Evolutionary conservation across 2,329 filamentous ascomycete genomes (phyloP).

Genomic region (Chaetomiaceae sp.): DNA sequence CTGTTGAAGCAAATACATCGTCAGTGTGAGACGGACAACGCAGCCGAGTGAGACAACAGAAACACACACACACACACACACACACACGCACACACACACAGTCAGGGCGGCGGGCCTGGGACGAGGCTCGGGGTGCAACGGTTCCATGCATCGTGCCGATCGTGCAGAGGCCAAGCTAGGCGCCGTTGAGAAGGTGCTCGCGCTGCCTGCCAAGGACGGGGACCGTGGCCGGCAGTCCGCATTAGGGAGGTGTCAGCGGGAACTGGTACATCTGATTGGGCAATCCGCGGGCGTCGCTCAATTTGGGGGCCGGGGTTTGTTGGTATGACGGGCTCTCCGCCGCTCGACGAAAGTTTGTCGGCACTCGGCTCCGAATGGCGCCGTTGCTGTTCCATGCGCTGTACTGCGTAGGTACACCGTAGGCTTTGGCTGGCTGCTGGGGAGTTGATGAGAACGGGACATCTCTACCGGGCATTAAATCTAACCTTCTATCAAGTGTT

Average conservation of each 20-base stretch:
- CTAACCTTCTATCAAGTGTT: constrained; percentile 3
- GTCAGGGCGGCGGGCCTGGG: background rate
- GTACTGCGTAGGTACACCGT: background rate
- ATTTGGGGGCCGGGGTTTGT: background rate
- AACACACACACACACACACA: too few relatives aligned
- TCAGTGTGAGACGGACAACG: too few relatives aligned
- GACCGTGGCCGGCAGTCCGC: constrained; percentile 1
- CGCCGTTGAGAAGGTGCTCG: constrained; percentile 10
- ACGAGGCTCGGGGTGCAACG: background rate
- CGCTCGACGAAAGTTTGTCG: too few relatives aligned
- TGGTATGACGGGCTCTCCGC: too few relatives aligned
- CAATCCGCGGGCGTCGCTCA: background rate
- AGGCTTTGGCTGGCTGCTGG: too few relatives aligned
- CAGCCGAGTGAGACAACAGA: too few relatives aligned
- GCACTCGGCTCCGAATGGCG: too few relatives aligned
- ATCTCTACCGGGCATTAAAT: constrained; percentile 3
- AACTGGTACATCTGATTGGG: constrained; percentile 4
- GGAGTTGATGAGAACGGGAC: too few relatives aligned
- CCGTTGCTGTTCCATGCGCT: background rate
- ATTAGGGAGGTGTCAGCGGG: constrained; percentile 14
- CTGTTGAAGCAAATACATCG: too few relatives aligned
- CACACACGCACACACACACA: too few relatives aligned
- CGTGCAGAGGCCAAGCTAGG: constrained; percentile 1
- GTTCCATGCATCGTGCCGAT: constrained; percentile 5
- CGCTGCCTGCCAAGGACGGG: background rate